phyloP scores from a whole-genome alignment of 2,329 filamentous ascomycete species.

The Phialemonium atrogriseum region DNA sequence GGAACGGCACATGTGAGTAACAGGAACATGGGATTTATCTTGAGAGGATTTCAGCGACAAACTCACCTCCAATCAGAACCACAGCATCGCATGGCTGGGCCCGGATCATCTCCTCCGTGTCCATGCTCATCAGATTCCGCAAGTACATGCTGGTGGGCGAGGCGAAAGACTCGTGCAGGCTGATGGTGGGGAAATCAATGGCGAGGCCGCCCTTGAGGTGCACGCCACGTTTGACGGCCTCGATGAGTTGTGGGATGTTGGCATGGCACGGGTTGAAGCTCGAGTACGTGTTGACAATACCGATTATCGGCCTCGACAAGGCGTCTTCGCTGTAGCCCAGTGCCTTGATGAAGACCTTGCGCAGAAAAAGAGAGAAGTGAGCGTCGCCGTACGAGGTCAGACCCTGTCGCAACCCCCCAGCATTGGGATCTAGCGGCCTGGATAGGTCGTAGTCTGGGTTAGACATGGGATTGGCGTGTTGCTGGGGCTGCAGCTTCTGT shows the following conservation, averaged over 20 bases:
- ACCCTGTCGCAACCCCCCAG: constrained; percentile 51
- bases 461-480: no score
- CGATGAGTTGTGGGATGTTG: constrained; percentile 63
- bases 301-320: constrained; percentile 62
- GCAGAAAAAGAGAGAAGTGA: constrained; percentile 66
- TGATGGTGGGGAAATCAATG: constrained; percentile 68
- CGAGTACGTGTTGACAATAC: constrained; percentile 66
- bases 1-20: constrained; percentile 3
- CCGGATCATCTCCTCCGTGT: constrained; percentile 69
- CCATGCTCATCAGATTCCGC: constrained; percentile 70
- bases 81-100: constrained; percentile 64
- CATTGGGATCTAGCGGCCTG: constrained; percentile 36
- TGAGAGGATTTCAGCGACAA: no score
- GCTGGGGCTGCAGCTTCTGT: not conserved
- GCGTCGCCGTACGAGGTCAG: constrained; percentile 64
- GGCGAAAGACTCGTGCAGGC: constrained; percentile 60
- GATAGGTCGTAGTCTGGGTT: constrained; percentile 55
- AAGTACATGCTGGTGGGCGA: constrained; percentile 68
- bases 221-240: constrained; percentile 60
- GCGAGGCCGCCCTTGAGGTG: constrained; percentile 59
- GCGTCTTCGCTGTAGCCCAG: constrained; percentile 66
- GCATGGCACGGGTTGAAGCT: constrained; percentile 69
- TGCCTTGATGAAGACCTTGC: constrained; percentile 72
- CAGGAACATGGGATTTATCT: constrained; percentile 6
- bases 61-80: constrained; percentile 58